Base-by-base conservation (phyloP, 805 yeast genomes). In the Wickerhamomyces strasburgensis region DNA sequence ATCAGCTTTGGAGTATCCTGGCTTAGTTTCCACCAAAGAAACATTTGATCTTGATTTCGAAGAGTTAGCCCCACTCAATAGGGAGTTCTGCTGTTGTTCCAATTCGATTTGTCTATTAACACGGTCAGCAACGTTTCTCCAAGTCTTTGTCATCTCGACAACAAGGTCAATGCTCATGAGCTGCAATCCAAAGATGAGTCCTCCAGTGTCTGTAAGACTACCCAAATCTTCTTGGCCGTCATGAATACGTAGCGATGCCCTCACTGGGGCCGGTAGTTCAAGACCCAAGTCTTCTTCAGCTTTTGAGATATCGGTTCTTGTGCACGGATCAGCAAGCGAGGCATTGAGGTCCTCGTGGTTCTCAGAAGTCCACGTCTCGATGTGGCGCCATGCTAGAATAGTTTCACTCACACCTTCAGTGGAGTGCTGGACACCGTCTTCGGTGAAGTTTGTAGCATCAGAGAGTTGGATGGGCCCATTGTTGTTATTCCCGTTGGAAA, bases 211-310 rank as follows among this genome's bases (percentile, higher is more conserved):
- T 4, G 78, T 72, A 42, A 85, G 78, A 39, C 78, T 75, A 29
- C 88, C 94, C 42, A 83, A 70, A 27, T 72, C 72, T 40, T 81
- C 84, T 64, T 93, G 98, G 35, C 98, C 98, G 54, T 93, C 98
- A 48, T 93, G 96, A 28, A 83, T 62, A 51, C 78, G 73, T 54
- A 74, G 75, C 31, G 90, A 84, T 29, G 88, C 95, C 36, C 84
- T 69, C 6, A 93, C 86, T 38, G 90, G 85, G 3, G 78, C 65
- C 1, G 98, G 98, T 31, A 93, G 69, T 32, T 69, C 66, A 35
- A 86, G 65, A 31, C 75, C 78, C 53, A 88, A 66, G 58, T 90
- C 97, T 49, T 75, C 73, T 63, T 93, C 97, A 21, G 93, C 81
- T 49, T 83, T 90, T 44, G 71, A 69, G 39, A 90, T 68, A 57